Percentiles rank a stretch among this genome's conserved stretches.
phyloP scores from a whole-genome alignment of 352 stramenopile genomes.

The Pythium aphanidermatum region DNA sequence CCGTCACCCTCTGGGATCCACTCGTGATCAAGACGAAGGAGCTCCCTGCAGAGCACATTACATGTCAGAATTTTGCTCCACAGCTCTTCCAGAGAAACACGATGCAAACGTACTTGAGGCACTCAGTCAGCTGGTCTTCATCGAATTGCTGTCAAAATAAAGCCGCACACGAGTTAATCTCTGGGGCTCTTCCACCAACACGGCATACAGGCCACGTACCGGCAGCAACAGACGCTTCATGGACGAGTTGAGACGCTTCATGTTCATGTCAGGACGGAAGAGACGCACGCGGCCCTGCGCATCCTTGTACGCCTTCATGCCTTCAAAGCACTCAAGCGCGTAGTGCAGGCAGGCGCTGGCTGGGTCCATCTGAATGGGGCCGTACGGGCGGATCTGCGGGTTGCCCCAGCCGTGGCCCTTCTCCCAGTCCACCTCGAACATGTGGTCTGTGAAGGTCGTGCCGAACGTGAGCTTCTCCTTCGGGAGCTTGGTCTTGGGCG shows the following conservation, averaged over 20 bases:
- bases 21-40: slow-evolving; percentile 79
- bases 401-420: slow-evolving; percentile 76
- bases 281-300: slow-evolving; percentile 84
- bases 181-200: not conserved
- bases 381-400: slow-evolving; percentile 90
- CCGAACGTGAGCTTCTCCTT: slow-evolving; percentile 92
- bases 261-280: slow-evolving; percentile 96
- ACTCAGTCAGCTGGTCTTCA: slow-evolving; percentile 85
- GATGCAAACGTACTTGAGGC: slow-evolving; percentile 71
- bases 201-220: slow-evolving; percentile 15
- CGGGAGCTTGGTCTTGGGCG: slow-evolving; percentile 48
- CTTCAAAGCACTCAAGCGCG: slow-evolving; percentile 93
- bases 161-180: not conserved
- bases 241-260: slow-evolving; percentile 91
- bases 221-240: slow-evolving; percentile 91
- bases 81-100: not conserved
- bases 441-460: slow-evolving; percentile 95
- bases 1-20: slow-evolving; percentile 94
- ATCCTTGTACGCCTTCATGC: slow-evolving; percentile 93
- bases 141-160: slow-evolving; percentile 65
- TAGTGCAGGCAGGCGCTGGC: slow-evolving; percentile 94
- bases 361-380: slow-evolving; percentile 88
- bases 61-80: not conserved
- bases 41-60: slow-evolving; percentile 25
- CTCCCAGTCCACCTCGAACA: slow-evolving; percentile 94